phyloP scores from a whole-genome alignment of 352 stramenopile species.

The Phytophthora lateralis region DNA sequence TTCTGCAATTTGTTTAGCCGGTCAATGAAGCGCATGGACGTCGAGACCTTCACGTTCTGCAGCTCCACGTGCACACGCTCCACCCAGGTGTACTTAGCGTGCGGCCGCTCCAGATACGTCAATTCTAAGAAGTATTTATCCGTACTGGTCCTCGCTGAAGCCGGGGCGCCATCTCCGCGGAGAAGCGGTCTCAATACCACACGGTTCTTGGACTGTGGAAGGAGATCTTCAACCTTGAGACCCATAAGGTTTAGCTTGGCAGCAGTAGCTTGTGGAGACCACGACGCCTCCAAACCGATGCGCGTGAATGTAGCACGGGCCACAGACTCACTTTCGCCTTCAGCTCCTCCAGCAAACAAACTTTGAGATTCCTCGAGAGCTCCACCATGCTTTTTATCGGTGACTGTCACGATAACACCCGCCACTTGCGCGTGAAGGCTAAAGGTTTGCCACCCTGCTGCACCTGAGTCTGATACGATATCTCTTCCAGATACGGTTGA shows the following conservation, averaged over 20 bases:
- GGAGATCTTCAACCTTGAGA: constrained; percentile 76
- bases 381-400: constrained; percentile 52
- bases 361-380: constrained; percentile 11
- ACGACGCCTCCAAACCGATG: constrained; percentile 61
- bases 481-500: constrained; percentile 24
- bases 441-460: constrained; percentile 57
- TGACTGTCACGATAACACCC: constrained; percentile 70
- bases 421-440: constrained; percentile 75
- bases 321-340: constrained; percentile 51
- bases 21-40: constrained; percentile 84
- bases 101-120: constrained; percentile 69
- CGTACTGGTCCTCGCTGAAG: constrained; percentile 16
- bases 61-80: constrained; percentile 63
- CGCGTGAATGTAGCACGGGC: constrained; percentile 70
- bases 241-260: constrained; percentile 76
- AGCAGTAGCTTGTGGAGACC: constrained; percentile 46
- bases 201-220: constrained; percentile 66
- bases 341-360: constrained; percentile 31
- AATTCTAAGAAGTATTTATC: constrained; percentile 73
- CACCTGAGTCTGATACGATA: neutral
- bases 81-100: constrained; percentile 75
- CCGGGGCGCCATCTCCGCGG: constrained; percentile 17
- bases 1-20: constrained; percentile 61
- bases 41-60: constrained; percentile 74
- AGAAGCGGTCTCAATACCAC: constrained; percentile 65